Conservation (phyloP, 441 rosid genomes). For the Raphanus hybrid region DNA sequence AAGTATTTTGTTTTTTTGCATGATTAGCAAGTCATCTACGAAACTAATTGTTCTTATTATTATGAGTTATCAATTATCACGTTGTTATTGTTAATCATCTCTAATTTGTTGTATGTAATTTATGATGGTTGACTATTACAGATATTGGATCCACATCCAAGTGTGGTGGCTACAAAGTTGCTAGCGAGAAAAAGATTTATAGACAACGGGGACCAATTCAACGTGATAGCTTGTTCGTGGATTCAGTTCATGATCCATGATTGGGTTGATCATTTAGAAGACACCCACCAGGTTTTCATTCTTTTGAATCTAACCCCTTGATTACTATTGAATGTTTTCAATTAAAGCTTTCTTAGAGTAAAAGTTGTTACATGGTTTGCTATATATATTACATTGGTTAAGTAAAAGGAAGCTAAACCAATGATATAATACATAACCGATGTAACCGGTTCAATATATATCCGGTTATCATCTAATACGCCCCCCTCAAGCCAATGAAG, state of each 20-base stretch:
- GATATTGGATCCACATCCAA: conserved; percentile 75
- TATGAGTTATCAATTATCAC: background rate
- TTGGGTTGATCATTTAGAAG: conserved; percentile 83
- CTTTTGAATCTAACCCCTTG: background rate
- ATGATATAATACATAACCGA: too few relatives aligned
- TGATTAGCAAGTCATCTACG: background rate
- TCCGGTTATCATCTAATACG: too few relatives aligned
- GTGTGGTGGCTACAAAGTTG: conserved; percentile 62
- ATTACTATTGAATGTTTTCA: background rate
- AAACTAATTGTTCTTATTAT: background rate
- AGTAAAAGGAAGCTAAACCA: too few relatives aligned
- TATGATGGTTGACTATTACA: conserved; percentile 26
- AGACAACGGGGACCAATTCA: conserved; percentile 68
- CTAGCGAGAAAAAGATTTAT: conserved; percentile 55
- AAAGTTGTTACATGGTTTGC: too few relatives aligned
- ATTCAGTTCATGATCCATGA: conserved; percentile 86
- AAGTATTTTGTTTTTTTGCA: background rate
- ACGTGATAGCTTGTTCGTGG: conserved; percentile 80
- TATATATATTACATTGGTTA: too few relatives aligned
- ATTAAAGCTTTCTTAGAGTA: too few relatives aligned
- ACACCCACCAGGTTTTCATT: conserved; percentile 53
- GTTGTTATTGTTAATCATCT: background rate
- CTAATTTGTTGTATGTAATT: background rate
- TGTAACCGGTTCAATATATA: too few relatives aligned
- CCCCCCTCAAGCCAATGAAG: too few relatives aligned